These are phyloP conservation scores for Pseudevernia furfuracea DNA, from an alignment of 495 filamentous ascomycete species.

Conservation along the genomic window DNA sequence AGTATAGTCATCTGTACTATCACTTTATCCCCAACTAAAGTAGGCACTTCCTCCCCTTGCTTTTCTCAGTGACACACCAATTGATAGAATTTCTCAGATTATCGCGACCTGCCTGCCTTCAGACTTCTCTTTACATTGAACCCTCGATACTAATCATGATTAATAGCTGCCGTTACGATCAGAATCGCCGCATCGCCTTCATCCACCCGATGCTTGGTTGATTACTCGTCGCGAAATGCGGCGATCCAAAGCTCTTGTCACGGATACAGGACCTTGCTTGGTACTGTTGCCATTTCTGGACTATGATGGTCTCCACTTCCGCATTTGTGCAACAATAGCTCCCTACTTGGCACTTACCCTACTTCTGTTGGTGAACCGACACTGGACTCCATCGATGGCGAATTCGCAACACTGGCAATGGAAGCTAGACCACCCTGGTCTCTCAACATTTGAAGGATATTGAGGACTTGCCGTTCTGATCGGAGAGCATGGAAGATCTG, in stretches of 20 bases:
- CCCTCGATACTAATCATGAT: too few species aligned
- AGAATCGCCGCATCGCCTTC: too few species aligned
- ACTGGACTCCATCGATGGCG: too few species aligned
- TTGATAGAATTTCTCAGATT: too few species aligned
- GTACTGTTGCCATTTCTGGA: neutral
- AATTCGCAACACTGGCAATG: neutral
- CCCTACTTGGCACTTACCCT: neutral
- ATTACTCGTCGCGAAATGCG: neutral
- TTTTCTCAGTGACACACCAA: too few species aligned
- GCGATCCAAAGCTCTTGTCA: too few species aligned
- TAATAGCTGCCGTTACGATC: too few species aligned
- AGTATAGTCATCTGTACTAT: too few species aligned
- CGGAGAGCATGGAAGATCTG: neutral
- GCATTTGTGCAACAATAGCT: neutral
- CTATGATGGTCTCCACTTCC: neutral
- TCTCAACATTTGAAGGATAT: neutral
- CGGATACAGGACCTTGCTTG: neutral
- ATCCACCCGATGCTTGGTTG: neutral
- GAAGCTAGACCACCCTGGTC: neutral
- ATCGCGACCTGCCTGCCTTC: too few species aligned
- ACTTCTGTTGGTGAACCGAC: neutral
- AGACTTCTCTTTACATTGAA: too few species aligned
- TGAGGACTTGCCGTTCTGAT: neutral
- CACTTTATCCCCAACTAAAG: too few species aligned
- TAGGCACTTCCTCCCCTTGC: too few species aligned